Percentiles rank a stretch among this genome's conserved stretches.
Evolutionary conservation across 768 basidiomycete genomes (phyloP).

Genomic region (Suillus americanus): DNA sequence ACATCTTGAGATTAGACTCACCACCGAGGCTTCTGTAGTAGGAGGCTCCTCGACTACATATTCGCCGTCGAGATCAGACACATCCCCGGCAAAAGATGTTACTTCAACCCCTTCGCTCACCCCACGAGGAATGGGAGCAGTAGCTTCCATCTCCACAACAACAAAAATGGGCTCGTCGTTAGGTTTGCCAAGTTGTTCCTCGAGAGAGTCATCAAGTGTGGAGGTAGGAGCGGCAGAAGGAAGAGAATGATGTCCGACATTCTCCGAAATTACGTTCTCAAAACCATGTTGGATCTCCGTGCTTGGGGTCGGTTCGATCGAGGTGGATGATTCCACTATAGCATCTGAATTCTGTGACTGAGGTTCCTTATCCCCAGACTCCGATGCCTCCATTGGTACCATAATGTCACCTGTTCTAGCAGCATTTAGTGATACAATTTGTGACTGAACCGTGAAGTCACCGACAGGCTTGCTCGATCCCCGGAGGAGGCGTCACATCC

Average conservation of each 20-base stretch:
- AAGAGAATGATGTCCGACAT: background rate
- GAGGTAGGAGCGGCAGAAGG: background rate
- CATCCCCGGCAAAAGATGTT: background rate
- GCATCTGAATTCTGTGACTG: background rate
- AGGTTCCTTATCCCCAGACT: background rate
- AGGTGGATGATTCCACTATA: background rate
- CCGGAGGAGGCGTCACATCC: background rate
- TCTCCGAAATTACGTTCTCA: background rate
- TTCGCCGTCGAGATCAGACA: background rate
- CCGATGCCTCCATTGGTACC: background rate
- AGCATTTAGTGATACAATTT: background rate
- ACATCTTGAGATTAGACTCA: background rate
- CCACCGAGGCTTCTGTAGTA: slow-evolving; percentile 1
- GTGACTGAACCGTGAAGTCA: background rate
- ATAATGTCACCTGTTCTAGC: background rate
- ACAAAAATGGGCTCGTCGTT: background rate
- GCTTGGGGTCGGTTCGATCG: background rate
- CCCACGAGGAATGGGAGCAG: background rate
- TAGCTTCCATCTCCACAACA: background rate
- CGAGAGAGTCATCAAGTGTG: background rate
- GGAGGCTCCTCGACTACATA: slow-evolving; percentile 4
- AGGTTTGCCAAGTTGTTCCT: background rate
- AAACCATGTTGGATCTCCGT: background rate
- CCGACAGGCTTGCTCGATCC: background rate
- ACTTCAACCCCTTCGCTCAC: slow-evolving; percentile 7